These are phyloP conservation scores for Roridomyces roridus DNA, from an alignment of 768 basidiomycete genomes.

Conservation along the genomic window DNA sequence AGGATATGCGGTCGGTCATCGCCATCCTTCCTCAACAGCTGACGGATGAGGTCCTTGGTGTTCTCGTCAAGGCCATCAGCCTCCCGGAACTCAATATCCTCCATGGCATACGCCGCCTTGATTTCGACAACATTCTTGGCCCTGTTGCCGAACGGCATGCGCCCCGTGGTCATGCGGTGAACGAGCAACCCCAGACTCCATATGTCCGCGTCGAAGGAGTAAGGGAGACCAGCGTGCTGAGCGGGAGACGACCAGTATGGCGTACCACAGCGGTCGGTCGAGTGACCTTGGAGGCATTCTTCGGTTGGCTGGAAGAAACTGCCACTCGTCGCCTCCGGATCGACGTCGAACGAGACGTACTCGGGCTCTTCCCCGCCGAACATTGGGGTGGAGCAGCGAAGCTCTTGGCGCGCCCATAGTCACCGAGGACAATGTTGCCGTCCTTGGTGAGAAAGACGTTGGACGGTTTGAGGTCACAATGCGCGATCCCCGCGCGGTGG, in stretches of 20 bases:
- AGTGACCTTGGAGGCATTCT: background rate
- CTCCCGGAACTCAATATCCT: background rate
- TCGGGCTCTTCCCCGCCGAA: background rate
- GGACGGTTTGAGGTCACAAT: slow-evolving; percentile 31
- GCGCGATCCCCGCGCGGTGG: slow-evolving; percentile 18
- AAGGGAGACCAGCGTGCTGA: slow-evolving; percentile 20
- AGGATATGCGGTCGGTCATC: background rate
- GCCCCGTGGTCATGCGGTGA: slow-evolving; percentile 67
- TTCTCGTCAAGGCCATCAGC: background rate
- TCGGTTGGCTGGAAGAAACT: background rate
- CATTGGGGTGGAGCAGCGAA: background rate
- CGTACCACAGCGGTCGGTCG: slow-evolving; percentile 27
- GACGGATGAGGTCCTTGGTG: background rate
- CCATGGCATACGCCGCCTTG: background rate
- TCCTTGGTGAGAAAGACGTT: slow-evolving; percentile 25
- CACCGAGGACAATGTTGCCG: slow-evolving; percentile 26
- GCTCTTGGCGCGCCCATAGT: slow-evolving; percentile 21
- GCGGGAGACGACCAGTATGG: slow-evolving; percentile 28
- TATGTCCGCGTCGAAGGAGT: slow-evolving; percentile 50
- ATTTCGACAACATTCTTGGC: background rate
- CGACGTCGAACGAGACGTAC: background rate
- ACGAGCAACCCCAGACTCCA: slow-evolving; percentile 80
- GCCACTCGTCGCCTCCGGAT: slow-evolving; percentile 2
- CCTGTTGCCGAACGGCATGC: slow-evolving; percentile 19
- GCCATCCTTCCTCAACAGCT: slow-evolving; percentile 1